A percentile compares a stretch with the other conserved stretches of the same genome.
phyloP scores from a whole-genome alignment of 108 stramenopile species.

The Skeletonema tropicum region DNA sequence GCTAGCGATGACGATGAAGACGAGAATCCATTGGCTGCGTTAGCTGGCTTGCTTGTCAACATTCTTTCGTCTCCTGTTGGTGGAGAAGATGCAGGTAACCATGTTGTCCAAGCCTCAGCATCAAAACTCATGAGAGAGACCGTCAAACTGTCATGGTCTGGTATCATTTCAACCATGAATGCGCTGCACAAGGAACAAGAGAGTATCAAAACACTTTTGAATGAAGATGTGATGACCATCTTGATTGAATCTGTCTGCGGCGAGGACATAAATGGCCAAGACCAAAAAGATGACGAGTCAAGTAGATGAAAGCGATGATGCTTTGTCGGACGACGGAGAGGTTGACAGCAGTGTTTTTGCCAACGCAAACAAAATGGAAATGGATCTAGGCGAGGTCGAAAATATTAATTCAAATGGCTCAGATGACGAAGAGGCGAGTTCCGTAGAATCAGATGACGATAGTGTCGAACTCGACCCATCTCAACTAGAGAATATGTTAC shows the following conservation, averaged over 20 bases:
- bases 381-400: conserved; percentile 48
- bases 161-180: conserved; percentile 44
- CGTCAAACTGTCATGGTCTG: conserved; percentile 70
- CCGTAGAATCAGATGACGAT: conserved; percentile 31
- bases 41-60: conserved; percentile 69
- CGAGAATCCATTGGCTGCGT: conserved; percentile 59
- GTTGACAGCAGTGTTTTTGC: conserved; percentile 39
- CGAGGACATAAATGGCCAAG: conserved; percentile 6
- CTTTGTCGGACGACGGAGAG: conserved; percentile 51
- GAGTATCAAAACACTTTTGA: conserved; percentile 41
- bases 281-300: conserved; percentile 30
- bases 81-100: conserved; percentile 44
- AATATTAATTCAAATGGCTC: conserved; percentile 23
- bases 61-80: conserved; percentile 74
- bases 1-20: conserved; percentile 25
- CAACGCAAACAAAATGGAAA: conserved; percentile 34
- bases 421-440: conserved; percentile 18
- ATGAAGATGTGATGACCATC: conserved; percentile 56
- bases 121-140: conserved; percentile 77
- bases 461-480: conserved; percentile 71
- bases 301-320: conserved; percentile 32
- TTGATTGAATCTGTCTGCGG: conserved; percentile 72
- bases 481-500: conserved; percentile 69
- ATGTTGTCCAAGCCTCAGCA: conserved; percentile 59
- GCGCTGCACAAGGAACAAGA: conserved; percentile 15